Evolutionary conservation across 1,284 basidiomycete species (phyloP).

Genomic region (Hypsizygus ulmarius): DNA sequence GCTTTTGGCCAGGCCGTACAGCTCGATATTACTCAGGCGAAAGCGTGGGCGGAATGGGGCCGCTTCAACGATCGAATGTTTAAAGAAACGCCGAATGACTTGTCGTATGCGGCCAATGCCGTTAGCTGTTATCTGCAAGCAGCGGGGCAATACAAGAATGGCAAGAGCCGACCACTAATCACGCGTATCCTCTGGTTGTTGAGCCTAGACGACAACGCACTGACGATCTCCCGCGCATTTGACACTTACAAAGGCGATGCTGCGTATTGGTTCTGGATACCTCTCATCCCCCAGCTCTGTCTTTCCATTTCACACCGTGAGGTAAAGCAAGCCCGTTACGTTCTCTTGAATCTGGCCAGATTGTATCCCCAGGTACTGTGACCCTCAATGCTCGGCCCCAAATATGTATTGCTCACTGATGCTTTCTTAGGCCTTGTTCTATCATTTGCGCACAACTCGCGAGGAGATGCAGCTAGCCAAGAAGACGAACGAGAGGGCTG

Average conservation of each 20-base stretch:
- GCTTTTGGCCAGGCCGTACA: slow-evolving; percentile 96
- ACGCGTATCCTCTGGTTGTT: slow-evolving; percentile 96
- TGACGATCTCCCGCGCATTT: slow-evolving; percentile 85
- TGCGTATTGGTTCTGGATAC: slow-evolving; percentile 99
- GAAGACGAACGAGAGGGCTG: slow-evolving; percentile 38
- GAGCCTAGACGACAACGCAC: slow-evolving; percentile 81
- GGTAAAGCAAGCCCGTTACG: slow-evolving; percentile 87
- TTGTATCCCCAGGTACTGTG: slow-evolving; percentile 89
- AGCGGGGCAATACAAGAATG: slow-evolving; percentile 92
- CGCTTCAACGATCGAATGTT: slow-evolving; percentile 93
- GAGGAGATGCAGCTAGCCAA: slow-evolving; percentile 77
- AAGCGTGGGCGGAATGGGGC: slow-evolving; percentile 99
- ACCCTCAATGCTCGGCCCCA: slow-evolving; percentile 16
- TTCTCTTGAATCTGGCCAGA: slow-evolving; percentile 90
- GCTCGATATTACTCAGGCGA: slow-evolving; percentile 92
- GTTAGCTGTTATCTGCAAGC: slow-evolving; percentile 99
- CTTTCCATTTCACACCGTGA: slow-evolving; percentile 89
- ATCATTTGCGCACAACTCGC: slow-evolving; percentile 87
- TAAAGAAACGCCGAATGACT: slow-evolving; percentile 76
- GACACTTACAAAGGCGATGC: slow-evolving; percentile 97
- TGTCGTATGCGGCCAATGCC: slow-evolving; percentile 82
- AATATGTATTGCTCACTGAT: slow-evolving; percentile 9
- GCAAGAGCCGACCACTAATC: slow-evolving; percentile 90
- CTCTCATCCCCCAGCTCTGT: slow-evolving; percentile 95
- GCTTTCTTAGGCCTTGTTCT: slow-evolving; percentile 82